These are phyloP conservation scores for Phytopythium litorale DNA, from an alignment of 352 stramenopile species.

Conservation along the genomic window DNA sequence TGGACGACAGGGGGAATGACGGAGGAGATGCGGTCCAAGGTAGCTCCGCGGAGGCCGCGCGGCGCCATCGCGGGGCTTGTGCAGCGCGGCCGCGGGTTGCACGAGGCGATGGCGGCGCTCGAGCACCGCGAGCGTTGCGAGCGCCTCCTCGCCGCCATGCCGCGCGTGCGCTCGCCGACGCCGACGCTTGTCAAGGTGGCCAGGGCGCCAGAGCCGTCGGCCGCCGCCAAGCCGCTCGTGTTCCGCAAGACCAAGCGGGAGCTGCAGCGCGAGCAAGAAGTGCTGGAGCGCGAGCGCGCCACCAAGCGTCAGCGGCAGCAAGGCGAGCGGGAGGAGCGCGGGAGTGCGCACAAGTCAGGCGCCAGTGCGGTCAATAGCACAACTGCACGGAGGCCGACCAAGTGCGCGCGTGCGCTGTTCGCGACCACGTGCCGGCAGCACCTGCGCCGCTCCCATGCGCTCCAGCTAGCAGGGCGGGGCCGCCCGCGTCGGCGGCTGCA, in stretches of 20 bases:
- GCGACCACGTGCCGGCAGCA: constrained; percentile 6
- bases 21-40: constrained; percentile 31
- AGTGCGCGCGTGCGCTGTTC: constrained; percentile 17
- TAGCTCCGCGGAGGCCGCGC: constrained; percentile 28
- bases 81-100: constrained; percentile 30
- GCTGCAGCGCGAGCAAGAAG: constrained; percentile 35
- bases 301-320: constrained; percentile 17
- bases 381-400: constrained; percentile 5
- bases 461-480: constrained; percentile 12
- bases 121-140: constrained; percentile 37
- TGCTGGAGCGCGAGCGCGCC: constrained; percentile 15
- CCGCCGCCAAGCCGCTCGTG: constrained; percentile 26
- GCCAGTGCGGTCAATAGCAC: not conserved
- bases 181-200: not conserved
- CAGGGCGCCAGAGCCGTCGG: constrained; percentile 1
- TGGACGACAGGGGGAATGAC: constrained; percentile 6
- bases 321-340: not conserved
- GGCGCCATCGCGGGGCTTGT: constrained; percentile 27
- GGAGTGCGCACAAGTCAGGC: not conserved
- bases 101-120: constrained; percentile 24
- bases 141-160: constrained; percentile 13
- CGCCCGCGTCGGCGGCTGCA: constrained; percentile 30
- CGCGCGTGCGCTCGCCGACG: constrained; percentile 11
- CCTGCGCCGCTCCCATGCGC: constrained; percentile 2
- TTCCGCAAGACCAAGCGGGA: constrained; percentile 60